Evolutionary conservation across 495 filamentous ascomycete species (phyloP), one percentile per base, ranked within the genome.

Genomic region (Aspergillus cavernicola): DNA sequence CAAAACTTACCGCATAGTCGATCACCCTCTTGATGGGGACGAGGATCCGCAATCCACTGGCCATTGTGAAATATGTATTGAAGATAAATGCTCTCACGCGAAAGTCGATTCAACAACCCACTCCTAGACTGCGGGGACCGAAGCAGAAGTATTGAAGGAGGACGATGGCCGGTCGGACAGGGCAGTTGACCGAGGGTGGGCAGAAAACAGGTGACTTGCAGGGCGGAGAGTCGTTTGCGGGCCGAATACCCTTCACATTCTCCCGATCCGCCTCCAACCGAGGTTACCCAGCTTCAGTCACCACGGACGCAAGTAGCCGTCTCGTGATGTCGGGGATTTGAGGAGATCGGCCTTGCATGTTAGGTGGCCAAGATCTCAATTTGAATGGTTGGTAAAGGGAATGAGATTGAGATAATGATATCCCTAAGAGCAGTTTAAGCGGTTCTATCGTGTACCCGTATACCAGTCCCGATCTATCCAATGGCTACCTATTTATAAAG

Each of bases 1-100:
- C 42, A 55, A 52, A 58, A 71, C 85, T 69, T 75, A 97, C 92
- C 57, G 93, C 92, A 84, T 97, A 98, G 83, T 98, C 93, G 73
- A 98, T 96, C 47, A 98, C 93, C 79, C 93, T 80, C 80, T 98
- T 98, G 49, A 98, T 73, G 73, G 93, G 93, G 16, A 98, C 93
- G 55, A 98, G 78, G 68, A 98, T 97, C 67, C 91, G 81, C 56
- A 98, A 62, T 38, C 67, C 80, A 41, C 84, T 81, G 56, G 90
- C 86, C 91, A 96, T 96, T 58, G 32, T 74, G 66, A 57, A 41
- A 26, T 48, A 38, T 56, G n/a, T 20, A 39, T 40, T 9, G 24
- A 19, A 33, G 24, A 11, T 3, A 11, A 35, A 12, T n/a, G 18
- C 1, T 46, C 42, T 23, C 44, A 20, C 29, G 5, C 1, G 19